Conservation (phyloP, 139 green algal genomes). For the Bryopsis sp. region DNA sequence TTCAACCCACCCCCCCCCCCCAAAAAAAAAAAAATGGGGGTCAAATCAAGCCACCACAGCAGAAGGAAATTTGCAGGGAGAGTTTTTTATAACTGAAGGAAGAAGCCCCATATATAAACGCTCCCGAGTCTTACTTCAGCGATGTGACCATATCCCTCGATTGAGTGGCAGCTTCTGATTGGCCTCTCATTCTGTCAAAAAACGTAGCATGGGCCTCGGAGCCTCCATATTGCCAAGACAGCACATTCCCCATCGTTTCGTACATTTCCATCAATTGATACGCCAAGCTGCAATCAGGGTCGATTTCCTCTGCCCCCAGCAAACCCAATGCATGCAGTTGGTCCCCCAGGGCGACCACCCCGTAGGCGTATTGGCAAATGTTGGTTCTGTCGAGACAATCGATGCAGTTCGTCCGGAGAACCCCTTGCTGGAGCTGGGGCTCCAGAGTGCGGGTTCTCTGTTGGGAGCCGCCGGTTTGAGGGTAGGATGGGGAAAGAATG, state of each 20-base stretch:
- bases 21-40: no score
- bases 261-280: conserved; percentile 83
- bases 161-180: conserved; percentile 57
- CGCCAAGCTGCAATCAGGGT: conserved; percentile 46
- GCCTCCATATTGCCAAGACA: conserved; percentile 62
- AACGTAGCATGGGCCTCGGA: conserved; percentile 83
- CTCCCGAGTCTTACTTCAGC: conserved; percentile 50
- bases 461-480: not conserved
- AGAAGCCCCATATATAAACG: no score
- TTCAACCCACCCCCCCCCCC: no score
- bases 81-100: no score
- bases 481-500: conserved; percentile 12
- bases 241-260: conserved; percentile 77
- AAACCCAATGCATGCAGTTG: conserved; percentile 68
- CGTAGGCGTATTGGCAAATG: conserved; percentile 79
- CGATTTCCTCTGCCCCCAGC: conserved; percentile 27
- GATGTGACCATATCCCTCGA: conserved; percentile 37
- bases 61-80: no score
- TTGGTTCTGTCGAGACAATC: conserved; percentile 98
- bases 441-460: conserved; percentile 5
- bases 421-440: conserved; percentile 43
- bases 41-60: no score
- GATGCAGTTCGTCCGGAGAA: conserved; percentile 93
- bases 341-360: conserved; percentile 58
- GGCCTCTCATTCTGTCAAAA: conserved; percentile 69